These are phyloP conservation scores for Hirschfeldia incana DNA, from an alignment of 345 rosid genomes.

Conservation along the genomic window DNA sequence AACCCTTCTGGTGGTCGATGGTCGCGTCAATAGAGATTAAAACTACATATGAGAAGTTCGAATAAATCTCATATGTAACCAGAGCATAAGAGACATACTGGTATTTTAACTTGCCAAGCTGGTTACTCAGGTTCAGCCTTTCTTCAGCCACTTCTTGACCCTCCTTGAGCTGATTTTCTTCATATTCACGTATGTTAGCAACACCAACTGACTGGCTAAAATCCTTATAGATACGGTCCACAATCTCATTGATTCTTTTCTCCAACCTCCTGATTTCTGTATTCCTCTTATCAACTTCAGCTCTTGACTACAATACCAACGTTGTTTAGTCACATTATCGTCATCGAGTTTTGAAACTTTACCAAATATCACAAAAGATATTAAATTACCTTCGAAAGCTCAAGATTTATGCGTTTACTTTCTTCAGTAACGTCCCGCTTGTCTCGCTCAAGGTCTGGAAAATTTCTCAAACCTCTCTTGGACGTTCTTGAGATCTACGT, in stretches of 20 bases:
- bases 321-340: slow-evolving; percentile 10
- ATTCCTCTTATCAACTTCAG: slow-evolving; percentile 60
- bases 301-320: slow-evolving; percentile 57
- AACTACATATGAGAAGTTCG: not conserved
- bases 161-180: too few relatives aligned
- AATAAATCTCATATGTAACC: slow-evolving; percentile 8
- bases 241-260: too few relatives aligned
- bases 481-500: too few relatives aligned
- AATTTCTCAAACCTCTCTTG: too few relatives aligned
- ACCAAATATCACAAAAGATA: slow-evolving; percentile 10
- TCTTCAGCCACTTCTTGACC: too few relatives aligned
- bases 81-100: slow-evolving; percentile 66
- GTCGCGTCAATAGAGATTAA: not conserved
- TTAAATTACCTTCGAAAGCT: slow-evolving; percentile 60
- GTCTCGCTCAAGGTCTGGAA: slow-evolving; percentile 64
- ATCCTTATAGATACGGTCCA: too few relatives aligned
- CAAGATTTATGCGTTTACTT: slow-evolving; percentile 64
- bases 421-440: slow-evolving; percentile 62
- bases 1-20: too few relatives aligned
- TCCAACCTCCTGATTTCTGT: slow-evolving; percentile 60
- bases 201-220: too few relatives aligned
- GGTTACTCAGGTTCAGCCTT: slow-evolving; percentile 82
- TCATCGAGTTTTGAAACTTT: slow-evolving; percentile 13
- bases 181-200: too few relatives aligned
- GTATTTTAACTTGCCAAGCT: slow-evolving; percentile 89